Conservation (phyloP, 2,329 filamentous ascomycete species). For the Aspergillus novofumigatus region DNA sequence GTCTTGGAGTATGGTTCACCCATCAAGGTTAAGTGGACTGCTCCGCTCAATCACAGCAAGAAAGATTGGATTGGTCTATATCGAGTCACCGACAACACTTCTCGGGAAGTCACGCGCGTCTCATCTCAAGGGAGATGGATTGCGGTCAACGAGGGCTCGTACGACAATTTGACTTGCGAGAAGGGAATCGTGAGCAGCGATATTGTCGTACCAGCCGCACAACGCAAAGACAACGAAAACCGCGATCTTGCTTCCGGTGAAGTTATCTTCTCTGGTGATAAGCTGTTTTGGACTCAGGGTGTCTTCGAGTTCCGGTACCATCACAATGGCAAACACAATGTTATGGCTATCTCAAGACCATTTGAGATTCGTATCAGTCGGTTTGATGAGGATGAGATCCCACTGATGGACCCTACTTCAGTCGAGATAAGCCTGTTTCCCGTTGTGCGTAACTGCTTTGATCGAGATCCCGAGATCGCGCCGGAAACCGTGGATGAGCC, state of each 20-base stretch:
- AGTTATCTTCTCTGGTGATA: slow-evolving; percentile 84
- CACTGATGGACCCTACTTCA: slow-evolving; percentile 60
- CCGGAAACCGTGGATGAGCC: slow-evolving; percentile 72
- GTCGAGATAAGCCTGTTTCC: slow-evolving; percentile 77
- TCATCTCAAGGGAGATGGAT: slow-evolving; percentile 87
- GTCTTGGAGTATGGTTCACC: slow-evolving; percentile 86
- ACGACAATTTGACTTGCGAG: slow-evolving; percentile 71
- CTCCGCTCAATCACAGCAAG: slow-evolving; percentile 79
- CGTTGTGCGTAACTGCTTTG: slow-evolving; percentile 85
- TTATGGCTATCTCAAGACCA: slow-evolving; percentile 88
- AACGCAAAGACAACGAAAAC: slow-evolving; percentile 44
- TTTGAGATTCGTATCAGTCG: slow-evolving; percentile 84
- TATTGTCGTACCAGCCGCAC: slow-evolving; percentile 47
- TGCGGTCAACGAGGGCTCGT: slow-evolving; percentile 70
- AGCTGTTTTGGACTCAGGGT: slow-evolving; percentile 94
- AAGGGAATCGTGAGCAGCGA: slow-evolving; percentile 71
- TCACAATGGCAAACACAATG: slow-evolving; percentile 85
- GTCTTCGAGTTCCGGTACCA: slow-evolving; percentile 98
- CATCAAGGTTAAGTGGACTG: slow-evolving; percentile 85
- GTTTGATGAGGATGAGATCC: slow-evolving; percentile 71
- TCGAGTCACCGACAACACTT: slow-evolving; percentile 90
- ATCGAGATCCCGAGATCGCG: slow-evolving; percentile 85
- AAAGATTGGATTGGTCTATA: slow-evolving; percentile 96
- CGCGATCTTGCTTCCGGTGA: slow-evolving; percentile 69
- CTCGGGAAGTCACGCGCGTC: slow-evolving; percentile 76